phyloP scores from a whole-genome alignment of 2,329 filamentous ascomycete species.

The Dothiorella sarmentorum region DNA sequence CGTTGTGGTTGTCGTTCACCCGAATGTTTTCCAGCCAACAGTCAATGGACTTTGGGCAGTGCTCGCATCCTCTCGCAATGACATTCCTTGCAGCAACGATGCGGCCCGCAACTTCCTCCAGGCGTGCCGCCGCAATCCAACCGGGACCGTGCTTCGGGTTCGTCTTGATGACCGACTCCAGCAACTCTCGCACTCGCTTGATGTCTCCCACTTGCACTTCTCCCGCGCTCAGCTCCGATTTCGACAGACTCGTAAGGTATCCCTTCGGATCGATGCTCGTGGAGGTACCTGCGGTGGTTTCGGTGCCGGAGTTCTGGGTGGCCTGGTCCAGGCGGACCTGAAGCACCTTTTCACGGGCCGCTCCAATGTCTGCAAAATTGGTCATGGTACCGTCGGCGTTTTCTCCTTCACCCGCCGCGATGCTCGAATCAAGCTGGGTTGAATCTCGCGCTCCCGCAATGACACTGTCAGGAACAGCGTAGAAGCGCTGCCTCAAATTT shows the following conservation, averaged over 20 bases:
- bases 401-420: conserved; percentile 67
- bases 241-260: conserved; percentile 87
- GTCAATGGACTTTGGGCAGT: conserved; percentile 91
- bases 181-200: conserved; percentile 82
- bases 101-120: conserved; percentile 92
- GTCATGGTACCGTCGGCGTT: conserved; percentile 82
- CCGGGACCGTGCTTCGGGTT: conserved; percentile 93
- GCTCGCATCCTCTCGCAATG: conserved; percentile 81
- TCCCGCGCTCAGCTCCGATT: conserved; percentile 72
- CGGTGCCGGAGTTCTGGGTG: conserved; percentile 66
- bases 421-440: conserved; percentile 78
- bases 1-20: conserved; percentile 85
- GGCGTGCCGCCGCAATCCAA: conserved; percentile 89
- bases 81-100: conserved; percentile 83
- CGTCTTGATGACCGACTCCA: conserved; percentile 97
- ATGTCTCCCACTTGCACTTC: conserved; percentile 90
- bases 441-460: conserved; percentile 80
- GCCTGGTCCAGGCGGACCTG: conserved; percentile 92
- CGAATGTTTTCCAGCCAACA: conserved; percentile 95
- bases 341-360: conserved; percentile 91
- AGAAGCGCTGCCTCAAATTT: conserved; percentile 77
- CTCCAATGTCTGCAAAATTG: conserved; percentile 96
- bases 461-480: conserved; percentile 95
- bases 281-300: conserved; percentile 71
- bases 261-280: conserved; percentile 93